Evolutionary conservation across 1,284 basidiomycete species (phyloP), one percentile per base, ranked within the genome.

Genomic region (Tilletia horrida): DNA sequence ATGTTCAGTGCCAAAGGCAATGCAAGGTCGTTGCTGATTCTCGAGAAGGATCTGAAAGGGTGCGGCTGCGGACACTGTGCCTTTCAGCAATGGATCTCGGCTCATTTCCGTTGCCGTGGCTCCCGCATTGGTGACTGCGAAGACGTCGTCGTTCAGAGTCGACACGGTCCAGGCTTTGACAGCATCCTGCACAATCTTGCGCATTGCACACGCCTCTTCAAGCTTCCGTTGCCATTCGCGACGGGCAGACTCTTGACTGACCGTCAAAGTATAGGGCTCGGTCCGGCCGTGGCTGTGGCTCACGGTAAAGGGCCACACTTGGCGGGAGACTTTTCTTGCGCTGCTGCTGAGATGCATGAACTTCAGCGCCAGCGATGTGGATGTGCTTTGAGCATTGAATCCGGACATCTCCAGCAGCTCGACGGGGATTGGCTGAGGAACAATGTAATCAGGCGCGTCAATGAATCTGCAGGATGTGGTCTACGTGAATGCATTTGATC

Each of bases 1-100:
- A 77, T 97, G 92, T 0, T 91, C 89, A 82, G 93, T 96, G 23
- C 94, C 94, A 73, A 97, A 89, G 0, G 94, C 93, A 21, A 97
- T 89, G 18, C 97, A 85, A 1, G 87, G 87, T 52, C 92, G 87
- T 3, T 90, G 88, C 80, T 97, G 92, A 4, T 87, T 85, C 1
- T 92, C 92, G 65, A 86, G 55, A 7, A 59, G 8, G 31, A 59
- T 29, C 14, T 59, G 64, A 18, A 67, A 70, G 18, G 94, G 92
- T 27, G 93, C 90, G 0, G 92, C 93, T 79, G 93, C 96, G 1
- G 92, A 93, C 57, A 96, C 92, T 75, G 90, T 90, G 1, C 92
- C 92, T 0, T 92, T 93, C 76, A 90, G 89, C 86, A 68, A 88
- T 85, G 86, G 92, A 96, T 4, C 91, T 92, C 77, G 93, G 91